Percentiles rank a stretch among this genome's conserved stretches.
Conservation (phyloP, 768 basidiomycete species). For the Lentinula detonsa region DNA sequence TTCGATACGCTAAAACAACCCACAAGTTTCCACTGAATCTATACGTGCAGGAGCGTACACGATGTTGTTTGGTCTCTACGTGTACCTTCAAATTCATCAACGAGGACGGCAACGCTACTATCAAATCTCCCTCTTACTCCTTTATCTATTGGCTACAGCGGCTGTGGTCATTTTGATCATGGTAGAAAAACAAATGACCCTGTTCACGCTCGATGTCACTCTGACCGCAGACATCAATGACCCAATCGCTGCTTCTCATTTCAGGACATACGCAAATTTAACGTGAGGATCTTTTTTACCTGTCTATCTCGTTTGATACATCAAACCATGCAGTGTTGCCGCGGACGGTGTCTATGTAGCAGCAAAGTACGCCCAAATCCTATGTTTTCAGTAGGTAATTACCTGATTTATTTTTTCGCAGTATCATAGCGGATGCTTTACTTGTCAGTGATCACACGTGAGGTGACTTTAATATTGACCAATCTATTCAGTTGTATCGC, state of each 20-base stretch:
- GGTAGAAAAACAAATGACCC: background rate
- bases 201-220: background rate
- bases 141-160: background rate
- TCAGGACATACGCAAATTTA: background rate
- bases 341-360: background rate
- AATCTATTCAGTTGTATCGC: background rate
- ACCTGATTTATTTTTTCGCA: background rate
- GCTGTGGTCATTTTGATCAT: background rate
- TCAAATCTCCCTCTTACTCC: background rate
- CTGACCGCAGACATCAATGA: background rate
- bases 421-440: background rate
- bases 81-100: background rate
- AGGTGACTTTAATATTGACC: background rate
- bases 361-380: background rate
- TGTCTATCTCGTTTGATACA: background rate
- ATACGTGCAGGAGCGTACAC: background rate
- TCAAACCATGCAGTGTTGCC: background rate
- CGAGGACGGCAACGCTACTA: background rate
- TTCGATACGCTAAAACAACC: background rate
- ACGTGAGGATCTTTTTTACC: background rate
- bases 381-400: background rate
- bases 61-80: background rate
- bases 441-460: background rate
- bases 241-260: background rate
- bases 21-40: background rate